Evolutionary conservation across 139 green algal genomes (phyloP).

Genomic region (Mychonastes homosphaera): DNA sequence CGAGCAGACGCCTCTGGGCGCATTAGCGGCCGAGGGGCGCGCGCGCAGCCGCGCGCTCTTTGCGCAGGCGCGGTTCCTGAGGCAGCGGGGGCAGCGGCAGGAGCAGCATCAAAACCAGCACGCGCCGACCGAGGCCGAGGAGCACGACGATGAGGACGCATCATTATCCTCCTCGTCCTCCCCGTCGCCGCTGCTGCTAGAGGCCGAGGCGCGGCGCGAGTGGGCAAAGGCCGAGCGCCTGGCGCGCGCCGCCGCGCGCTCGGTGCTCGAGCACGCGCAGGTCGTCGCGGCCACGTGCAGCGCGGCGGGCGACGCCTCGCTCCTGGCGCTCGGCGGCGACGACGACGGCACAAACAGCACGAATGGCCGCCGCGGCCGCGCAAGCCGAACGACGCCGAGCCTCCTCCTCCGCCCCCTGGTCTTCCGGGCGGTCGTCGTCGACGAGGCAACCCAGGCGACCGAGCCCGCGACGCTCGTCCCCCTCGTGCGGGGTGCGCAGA

Average conservation of each 20-base stretch:
- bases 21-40: neutral
- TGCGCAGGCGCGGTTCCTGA: slow-evolving; percentile 15
- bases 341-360: neutral
- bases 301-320: slow-evolving; percentile 37
- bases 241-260: slow-evolving; percentile 17
- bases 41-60: neutral
- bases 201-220: neutral
- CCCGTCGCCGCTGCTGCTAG: slow-evolving; percentile 6
- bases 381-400: neutral
- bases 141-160: neutral
- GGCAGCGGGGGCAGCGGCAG: neutral
- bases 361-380: neutral
- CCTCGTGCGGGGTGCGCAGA: slow-evolving; percentile 63
- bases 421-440: slow-evolving; percentile 79
- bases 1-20: slow-evolving; percentile 30
- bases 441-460: slow-evolving; percentile 89
- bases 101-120: neutral
- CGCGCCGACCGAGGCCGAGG: slow-evolving; percentile 1
- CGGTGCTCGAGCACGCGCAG: slow-evolving; percentile 36
- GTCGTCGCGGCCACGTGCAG: slow-evolving; percentile 51
- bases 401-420: neutral
- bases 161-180: neutral
- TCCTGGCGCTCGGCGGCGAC: slow-evolving; percentile 6
- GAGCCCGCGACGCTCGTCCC: slow-evolving; percentile 76
- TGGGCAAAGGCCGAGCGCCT: slow-evolving; percentile 21